Percentiles rank a stretch among this genome's conserved stretches.
These are phyloP conservation scores for Nissolia schottii DNA, from an alignment of 306 rosid species.

Conservation along the genomic window DNA sequence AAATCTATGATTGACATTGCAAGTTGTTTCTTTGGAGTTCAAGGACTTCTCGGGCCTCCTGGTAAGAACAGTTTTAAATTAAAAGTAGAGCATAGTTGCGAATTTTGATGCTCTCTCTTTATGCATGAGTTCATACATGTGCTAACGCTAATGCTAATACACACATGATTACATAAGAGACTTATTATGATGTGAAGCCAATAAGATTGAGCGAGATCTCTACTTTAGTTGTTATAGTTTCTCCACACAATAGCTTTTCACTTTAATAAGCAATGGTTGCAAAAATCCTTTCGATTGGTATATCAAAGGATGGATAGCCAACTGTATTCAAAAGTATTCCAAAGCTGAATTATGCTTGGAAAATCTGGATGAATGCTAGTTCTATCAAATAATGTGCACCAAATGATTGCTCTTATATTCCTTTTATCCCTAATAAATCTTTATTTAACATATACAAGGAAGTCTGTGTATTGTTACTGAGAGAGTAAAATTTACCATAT, in stretches of 20 bases:
- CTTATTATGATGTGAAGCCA: slow-evolving; percentile 12
- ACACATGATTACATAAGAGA: neutral
- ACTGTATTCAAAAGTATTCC: neutral
- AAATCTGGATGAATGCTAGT: neutral
- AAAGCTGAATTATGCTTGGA: neutral
- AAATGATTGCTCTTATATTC: neutral
- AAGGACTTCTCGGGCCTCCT: slow-evolving; percentile 55
- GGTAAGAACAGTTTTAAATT: slow-evolving; percentile 39
- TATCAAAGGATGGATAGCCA: neutral
- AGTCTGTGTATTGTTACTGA: neutral
- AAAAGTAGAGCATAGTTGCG: neutral
- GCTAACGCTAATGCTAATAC: slow-evolving; percentile 6
- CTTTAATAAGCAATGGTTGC: neutral
- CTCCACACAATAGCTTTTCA: neutral
- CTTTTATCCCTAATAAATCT: neutral
- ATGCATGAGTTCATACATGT: neutral
- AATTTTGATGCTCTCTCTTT: neutral
- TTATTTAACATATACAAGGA: neutral
- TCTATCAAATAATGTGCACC: neutral
- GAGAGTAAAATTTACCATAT: neutral
- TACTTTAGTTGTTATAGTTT: neutral
- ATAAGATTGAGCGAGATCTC: neutral
- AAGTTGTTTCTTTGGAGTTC: slow-evolving; percentile 88
- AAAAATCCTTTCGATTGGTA: neutral
- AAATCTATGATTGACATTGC: slow-evolving; percentile 65